These are phyloP conservation scores for Salisapilia sapeloensis DNA, from an alignment of 352 stramenopile genomes.

Conservation along the genomic window DNA sequence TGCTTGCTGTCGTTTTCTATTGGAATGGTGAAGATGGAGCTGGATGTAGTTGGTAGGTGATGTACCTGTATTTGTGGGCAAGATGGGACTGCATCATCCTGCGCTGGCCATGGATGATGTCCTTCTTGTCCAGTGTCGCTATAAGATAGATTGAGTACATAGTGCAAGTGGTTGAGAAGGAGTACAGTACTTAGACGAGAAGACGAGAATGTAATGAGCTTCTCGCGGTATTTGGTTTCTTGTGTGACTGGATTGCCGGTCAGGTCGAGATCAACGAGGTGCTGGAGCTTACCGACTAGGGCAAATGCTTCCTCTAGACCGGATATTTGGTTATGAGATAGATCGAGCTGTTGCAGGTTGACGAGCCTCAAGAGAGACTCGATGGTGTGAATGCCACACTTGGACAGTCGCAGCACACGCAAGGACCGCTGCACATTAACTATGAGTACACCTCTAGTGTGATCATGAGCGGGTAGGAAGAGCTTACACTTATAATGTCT, in stretches of 20 bases:
- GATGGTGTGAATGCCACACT: constrained; percentile 19
- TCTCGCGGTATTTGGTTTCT: constrained; percentile 44
- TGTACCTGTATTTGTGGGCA: constrained; percentile 52
- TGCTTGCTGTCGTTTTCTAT: constrained; percentile 22
- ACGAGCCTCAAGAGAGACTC: constrained; percentile 12
- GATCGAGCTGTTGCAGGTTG: constrained; percentile 33
- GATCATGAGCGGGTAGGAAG: background rate
- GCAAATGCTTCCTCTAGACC: constrained; percentile 52
- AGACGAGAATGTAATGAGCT: constrained; percentile 55
- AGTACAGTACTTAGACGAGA: constrained; percentile 22
- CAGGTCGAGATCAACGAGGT: constrained; percentile 43
- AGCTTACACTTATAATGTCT: constrained; percentile 15
- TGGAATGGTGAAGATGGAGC: background rate
- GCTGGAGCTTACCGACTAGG: constrained; percentile 20
- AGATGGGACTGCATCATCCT: constrained; percentile 69
- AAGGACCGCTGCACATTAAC: constrained; percentile 17
- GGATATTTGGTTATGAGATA: constrained; percentile 43
- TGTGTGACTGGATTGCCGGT: constrained; percentile 30
- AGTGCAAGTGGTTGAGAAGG: too few relatives aligned
- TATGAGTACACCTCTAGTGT: background rate
- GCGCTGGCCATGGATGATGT: constrained; percentile 47
- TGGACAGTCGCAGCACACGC: constrained; percentile 41
- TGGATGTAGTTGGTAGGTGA: background rate
- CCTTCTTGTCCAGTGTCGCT: constrained; percentile 57
- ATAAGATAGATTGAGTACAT: background rate